phyloP scores from a whole-genome alignment of 176 grass and related monocot genomes.

The Phragmites australis region DNA sequence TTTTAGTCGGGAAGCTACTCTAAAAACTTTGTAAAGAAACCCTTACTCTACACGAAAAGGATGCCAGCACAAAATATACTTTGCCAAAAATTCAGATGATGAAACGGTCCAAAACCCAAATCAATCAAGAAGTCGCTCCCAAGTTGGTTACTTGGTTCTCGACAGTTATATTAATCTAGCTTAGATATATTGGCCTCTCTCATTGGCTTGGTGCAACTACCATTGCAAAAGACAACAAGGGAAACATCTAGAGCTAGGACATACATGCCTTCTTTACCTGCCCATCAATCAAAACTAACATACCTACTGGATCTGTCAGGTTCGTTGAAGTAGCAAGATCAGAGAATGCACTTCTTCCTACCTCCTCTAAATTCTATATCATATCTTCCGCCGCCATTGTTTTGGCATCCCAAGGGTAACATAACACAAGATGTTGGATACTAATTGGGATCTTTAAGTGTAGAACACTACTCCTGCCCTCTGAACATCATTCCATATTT shows the following conservation, averaged over 20 bases:
- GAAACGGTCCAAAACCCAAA: conserved; percentile 5
- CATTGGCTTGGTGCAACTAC: background rate
- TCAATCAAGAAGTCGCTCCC: background rate
- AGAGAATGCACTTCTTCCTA: background rate
- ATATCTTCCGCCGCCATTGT: background rate
- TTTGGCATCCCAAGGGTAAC: conserved; percentile 4
- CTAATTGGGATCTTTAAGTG: background rate
- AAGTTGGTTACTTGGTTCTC: background rate
- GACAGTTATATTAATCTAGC: conserved; percentile 23
- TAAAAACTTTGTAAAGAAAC: too few relatives aligned
- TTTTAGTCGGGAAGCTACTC: too few relatives aligned
- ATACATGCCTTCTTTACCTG: conserved; percentile 23
- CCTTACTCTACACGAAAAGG: background rate
- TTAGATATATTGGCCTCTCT: background rate
- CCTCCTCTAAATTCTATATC: background rate
- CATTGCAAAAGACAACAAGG: conserved; percentile 22
- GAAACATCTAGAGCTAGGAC: background rate
- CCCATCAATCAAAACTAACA: conserved; percentile 35
- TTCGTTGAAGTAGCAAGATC: background rate
- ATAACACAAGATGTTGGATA: conserved; percentile 8
- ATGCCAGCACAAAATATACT: background rate
- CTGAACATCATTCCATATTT: background rate
- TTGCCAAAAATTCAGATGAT: background rate
- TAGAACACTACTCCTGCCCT: background rate
- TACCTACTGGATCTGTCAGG: conserved; percentile 29